These are phyloP conservation scores for Malus sylvestris DNA, from an alignment of 306 rosid species.

Conservation along the genomic window DNA sequence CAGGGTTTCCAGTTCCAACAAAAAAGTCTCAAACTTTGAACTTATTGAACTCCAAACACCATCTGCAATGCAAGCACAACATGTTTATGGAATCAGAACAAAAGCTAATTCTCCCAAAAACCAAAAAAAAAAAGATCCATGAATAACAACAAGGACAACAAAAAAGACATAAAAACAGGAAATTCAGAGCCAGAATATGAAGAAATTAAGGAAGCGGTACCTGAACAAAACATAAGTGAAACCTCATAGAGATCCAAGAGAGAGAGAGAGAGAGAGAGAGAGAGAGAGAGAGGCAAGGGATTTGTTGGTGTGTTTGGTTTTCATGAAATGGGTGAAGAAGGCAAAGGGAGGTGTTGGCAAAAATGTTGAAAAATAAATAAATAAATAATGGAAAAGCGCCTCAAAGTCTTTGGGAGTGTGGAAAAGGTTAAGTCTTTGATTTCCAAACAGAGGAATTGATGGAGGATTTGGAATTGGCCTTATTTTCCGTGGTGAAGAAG, in stretches of 20 bases:
- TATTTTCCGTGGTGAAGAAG: no score
- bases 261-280: not conserved
- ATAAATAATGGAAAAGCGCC: no score
- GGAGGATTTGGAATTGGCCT: no score
- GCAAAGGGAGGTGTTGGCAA: no score
- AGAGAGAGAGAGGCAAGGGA: not conserved
- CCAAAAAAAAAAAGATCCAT: not conserved
- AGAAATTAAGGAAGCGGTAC: not conserved
- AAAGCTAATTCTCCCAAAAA: not conserved
- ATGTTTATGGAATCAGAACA: not conserved
- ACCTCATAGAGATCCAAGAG: not conserved
- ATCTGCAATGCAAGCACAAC: constrained; percentile 14
- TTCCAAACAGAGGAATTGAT: no score
- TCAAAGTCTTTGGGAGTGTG: no score
- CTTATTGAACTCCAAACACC: not conserved
- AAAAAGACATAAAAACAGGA: not conserved
- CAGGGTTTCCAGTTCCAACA: not conserved
- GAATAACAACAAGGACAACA: not conserved
- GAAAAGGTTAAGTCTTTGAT: no score
- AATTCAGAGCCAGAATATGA: not conserved
- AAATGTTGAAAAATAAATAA: no score
- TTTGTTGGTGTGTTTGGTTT: not conserved
- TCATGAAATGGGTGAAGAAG: not conserved
- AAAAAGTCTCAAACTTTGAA: constrained; percentile 8
- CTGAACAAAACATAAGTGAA: not conserved